phyloP scores from a whole-genome alignment of 176 grass and related monocot species.

The Typha latifolia region DNA sequence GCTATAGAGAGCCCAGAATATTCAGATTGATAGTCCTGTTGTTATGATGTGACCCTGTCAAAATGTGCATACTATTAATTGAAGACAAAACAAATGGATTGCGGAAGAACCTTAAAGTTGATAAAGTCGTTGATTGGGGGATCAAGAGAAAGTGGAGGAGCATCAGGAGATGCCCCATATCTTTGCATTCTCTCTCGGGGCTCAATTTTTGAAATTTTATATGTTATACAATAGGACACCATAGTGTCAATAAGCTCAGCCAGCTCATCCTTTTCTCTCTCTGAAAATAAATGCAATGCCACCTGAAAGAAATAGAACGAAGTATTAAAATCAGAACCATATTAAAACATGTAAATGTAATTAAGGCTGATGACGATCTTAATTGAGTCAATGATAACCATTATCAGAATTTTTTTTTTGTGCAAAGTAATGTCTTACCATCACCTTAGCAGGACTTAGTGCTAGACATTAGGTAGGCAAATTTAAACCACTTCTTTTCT shows the following conservation, averaged over 20 bases:
- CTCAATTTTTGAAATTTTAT: conserved; percentile 59
- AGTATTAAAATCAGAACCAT: background rate
- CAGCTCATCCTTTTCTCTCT: conserved; percentile 78
- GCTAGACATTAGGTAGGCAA: too few relatives aligned
- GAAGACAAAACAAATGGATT: conserved; percentile 4
- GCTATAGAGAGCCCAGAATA: conserved; percentile 59
- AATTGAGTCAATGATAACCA: too few relatives aligned
- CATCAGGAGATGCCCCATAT: conserved; percentile 45
- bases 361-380: background rate
- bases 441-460: too few relatives aligned
- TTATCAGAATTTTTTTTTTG: too few relatives aligned
- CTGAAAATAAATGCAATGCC: conserved; percentile 64
- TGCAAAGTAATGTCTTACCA: too few relatives aligned
- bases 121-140: conserved; percentile 63
- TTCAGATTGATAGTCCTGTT: conserved; percentile 69
- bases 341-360: background rate
- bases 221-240: conserved; percentile 78
- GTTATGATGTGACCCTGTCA: conserved; percentile 20
- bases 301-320: conserved; percentile 35
- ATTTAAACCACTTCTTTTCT: too few relatives aligned
- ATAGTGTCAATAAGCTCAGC: conserved; percentile 81
- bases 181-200: conserved; percentile 47
- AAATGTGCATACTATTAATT: conserved; percentile 16
- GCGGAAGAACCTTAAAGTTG: conserved; percentile 62
- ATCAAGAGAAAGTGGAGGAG: conserved; percentile 43